Evolutionary conservation across 371 early-diverging fungal species (phyloP).

Genomic region (Funneliformis caledonium): DNA sequence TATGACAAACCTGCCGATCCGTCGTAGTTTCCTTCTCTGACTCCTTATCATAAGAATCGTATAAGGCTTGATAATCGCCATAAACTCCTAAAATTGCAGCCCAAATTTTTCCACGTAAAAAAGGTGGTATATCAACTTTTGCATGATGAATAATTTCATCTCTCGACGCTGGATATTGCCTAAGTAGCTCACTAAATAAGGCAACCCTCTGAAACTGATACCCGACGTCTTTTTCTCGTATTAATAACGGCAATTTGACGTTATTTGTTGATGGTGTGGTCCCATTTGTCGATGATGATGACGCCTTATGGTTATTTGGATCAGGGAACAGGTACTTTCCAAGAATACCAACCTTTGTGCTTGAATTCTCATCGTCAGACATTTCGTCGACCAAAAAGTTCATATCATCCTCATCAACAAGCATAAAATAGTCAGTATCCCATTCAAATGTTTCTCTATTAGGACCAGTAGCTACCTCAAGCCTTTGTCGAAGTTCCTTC

Average conservation of each 20-base stretch:
- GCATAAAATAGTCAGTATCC: conserved; percentile 66
- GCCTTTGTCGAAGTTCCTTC: conserved; percentile 60
- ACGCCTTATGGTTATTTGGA: conserved; percentile 12
- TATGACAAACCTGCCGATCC: conserved; percentile 61
- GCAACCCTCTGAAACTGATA: conserved; percentile 71
- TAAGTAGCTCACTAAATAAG: conserved; percentile 65
- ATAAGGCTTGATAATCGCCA: conserved; percentile 64
- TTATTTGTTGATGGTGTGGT: conserved; percentile 15
- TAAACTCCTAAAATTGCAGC: conserved; percentile 73
- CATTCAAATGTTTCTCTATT: conserved; percentile 60
- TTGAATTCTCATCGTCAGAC: conserved; percentile 27
- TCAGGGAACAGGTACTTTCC: conserved; percentile 44
- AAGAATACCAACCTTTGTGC: conserved; percentile 45
- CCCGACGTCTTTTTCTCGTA: conserved; percentile 71
- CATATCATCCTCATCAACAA: conserved; percentile 69
- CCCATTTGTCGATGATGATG: not conserved
- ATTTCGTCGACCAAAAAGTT: conserved; percentile 58
- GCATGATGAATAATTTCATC: conserved; percentile 73
- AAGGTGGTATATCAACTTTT: conserved; percentile 74
- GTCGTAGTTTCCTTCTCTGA: conserved; percentile 53
- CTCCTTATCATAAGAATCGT: conserved; percentile 65
- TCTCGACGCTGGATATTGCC: conserved; percentile 71
- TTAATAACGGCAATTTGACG: conserved; percentile 53
- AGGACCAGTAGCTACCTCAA: conserved; percentile 49
- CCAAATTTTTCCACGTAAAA: conserved; percentile 79